phyloP scores from a whole-genome alignment of 2,329 filamentous ascomycete species.

The Aspergillus sp. region DNA sequence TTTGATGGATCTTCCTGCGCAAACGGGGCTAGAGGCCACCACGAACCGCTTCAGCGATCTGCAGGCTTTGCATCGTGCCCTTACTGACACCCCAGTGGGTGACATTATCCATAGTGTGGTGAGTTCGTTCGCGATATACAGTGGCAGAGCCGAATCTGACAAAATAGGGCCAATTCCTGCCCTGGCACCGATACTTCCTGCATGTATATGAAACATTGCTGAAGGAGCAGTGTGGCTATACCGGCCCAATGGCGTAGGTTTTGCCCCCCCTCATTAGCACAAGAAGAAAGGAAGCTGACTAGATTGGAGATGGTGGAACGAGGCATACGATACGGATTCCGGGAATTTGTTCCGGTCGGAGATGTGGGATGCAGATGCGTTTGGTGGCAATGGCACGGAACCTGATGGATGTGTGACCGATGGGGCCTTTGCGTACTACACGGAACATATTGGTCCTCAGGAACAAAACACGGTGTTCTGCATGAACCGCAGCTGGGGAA shows the following conservation, averaged over 20 bases:
- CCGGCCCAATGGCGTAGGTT: background rate
- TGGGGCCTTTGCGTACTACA: slow-evolving; percentile 12
- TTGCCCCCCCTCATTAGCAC: too few relatives aligned
- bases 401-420: slow-evolving; percentile 8
- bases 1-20: background rate
- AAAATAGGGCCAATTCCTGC: background rate
- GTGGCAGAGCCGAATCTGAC: background rate
- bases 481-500: slow-evolving; percentile 1
- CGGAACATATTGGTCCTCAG: slow-evolving; percentile 11
- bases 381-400: slow-evolving; percentile 12
- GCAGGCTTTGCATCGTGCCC: background rate
- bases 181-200: background rate
- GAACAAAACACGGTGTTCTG: slow-evolving; percentile 12
- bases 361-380: slow-evolving; percentile 4
- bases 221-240: background rate
- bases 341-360: background rate
- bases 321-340: background rate
- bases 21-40: background rate
- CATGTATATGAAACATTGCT: background rate
- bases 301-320: background rate
- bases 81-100: background rate
- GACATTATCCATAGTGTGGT: slow-evolving; percentile 2
- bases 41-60: slow-evolving; percentile 2
- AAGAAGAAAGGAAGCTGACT: background rate
- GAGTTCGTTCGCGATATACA: background rate